Evolutionary conservation across 805 yeast species (phyloP), one percentile per base, ranked within the genome.

Genomic region (Phaffomyces thermotolerans): DNA sequence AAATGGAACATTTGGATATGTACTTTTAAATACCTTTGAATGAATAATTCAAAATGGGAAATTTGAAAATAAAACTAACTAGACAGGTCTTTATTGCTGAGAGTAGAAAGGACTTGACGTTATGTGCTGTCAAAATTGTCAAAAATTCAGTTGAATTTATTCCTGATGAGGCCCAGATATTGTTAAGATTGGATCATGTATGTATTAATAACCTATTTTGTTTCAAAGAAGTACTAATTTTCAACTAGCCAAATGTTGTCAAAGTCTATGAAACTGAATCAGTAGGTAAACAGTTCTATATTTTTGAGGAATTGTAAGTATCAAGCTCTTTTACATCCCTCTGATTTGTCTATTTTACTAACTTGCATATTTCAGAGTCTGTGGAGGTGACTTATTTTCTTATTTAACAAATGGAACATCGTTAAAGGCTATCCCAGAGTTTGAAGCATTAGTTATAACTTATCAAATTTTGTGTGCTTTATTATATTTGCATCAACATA

Each of bases 311-410:
- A 47, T 54, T 73, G 50, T 53, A 40, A 32, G 56, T 48, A 27
- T 13, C 17, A 31, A 20, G 22, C 22, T 20, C 22, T 20, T 4
- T 20, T 20, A 8, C 10, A 14, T 7, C 10, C 29, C 12, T 27
- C 12, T n/a, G 9, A 2, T 31, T 31, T 31, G n/a, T 15, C 15
- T 6, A 17, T n/a, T n/a, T 25, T 25, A 25, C 23, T 36, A 36
- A 36, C 13, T 10, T 13, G 13, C 13, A 27, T 18, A 17, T 20
- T 2, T 9, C 36, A 54, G 62, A 33, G 58, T 71, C 2, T 67
- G 75, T 43, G 84, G 84, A 1, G 84, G 84, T 2, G 84, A 78
- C 48, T 58, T 78, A 14, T 76, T 76, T 48, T 74, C 81, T 2
- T 78, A 76, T 48, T 53, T 78, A n/a, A 65, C 72, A 0, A 62